Evolutionary conservation across 805 yeast genomes (phyloP), one percentile per base, ranked within the genome.

Genomic region (Starmerella tilneyi): DNA sequence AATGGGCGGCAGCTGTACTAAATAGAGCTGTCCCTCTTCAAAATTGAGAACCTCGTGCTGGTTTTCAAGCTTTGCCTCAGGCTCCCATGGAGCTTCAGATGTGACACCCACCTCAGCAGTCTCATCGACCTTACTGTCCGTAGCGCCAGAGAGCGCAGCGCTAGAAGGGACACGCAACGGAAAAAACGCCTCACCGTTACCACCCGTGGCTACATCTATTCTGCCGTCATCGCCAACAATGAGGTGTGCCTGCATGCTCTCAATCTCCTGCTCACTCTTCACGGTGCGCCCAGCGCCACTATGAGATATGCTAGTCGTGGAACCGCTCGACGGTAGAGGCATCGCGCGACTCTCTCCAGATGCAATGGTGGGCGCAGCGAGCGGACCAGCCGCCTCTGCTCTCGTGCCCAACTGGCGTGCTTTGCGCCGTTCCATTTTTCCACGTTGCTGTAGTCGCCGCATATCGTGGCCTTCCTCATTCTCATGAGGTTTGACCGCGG

Each of bases 1-100:
- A 40, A 11, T 78, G 76, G 37, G 41, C n/a, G 57, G 58, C 45
- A 76, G 60, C 49, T 76, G 80, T 52, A 76, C 56, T 11, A 75
- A 60, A 37, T 55, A 61, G 22, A 63, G 53, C 44, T 55, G 46
- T 16, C 46, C 50, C 24, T 59, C 57, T 17, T 57, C 63, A 13
- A 58, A 45, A 7, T 46, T 49, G 12, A 53, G 35, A 4, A 26
- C 31, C 12, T 37, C 48, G 3, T 37, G 43, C n/a, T 22, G 33
- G 16, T n/a, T 20, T 23, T 37, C 36, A n/a, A 15, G 32, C 22
- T 41, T 32, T 4, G 48, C 48, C 39, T 40, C 43, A 9, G 26
- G 19, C 34, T 23, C 39, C 12, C 34, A 30, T 2, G 41, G 39
- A 16, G 32, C 37, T 7, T 36, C 39, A 2, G 37, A 29, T 15